Base-by-base conservation (phyloP, 225 moss, liverwort and hornwort genomes). In the Takakia lepidozioides region DNA sequence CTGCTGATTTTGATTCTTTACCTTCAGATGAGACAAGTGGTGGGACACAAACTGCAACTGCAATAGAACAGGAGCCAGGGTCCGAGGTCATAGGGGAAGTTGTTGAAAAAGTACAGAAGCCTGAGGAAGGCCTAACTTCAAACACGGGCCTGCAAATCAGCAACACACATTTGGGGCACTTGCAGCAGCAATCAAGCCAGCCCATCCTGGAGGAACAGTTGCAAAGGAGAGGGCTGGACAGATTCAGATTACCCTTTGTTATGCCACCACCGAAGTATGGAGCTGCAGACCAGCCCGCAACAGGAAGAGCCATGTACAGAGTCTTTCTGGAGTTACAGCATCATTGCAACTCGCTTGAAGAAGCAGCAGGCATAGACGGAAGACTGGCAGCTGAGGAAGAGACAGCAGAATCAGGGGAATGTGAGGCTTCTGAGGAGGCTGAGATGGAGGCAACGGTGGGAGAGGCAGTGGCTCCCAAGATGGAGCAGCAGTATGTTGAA, bases 181-280 rank as follows among this genome's bases (percentile, higher is more conserved):
- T n/a, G n/a, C n/a, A n/a, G n/a, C n/a, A n/a, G n/a, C n/a, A n/a
- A n/a, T n/a, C n/a, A n/a, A n/a, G n/a, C n/a, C n/a, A n/a, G n/a
- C n/a, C n/a, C n/a, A n/a, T n/a, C n/a, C n/a, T n/a, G n/a, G n/a
- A n/a, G n/a, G n/a, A n/a, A n/a, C n/a, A n/a, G n/a, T n/a, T n/a
- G n/a, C n/a, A 27, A 19, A 0, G 8, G 24, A 29, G 43, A 30
- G 56, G 56, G 15, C 24, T 76, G 48, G 76, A 76, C 51, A 59
- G 38, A 29, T 71, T 71, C 19, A 46, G 57, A 24, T 42, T 76
- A 20, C 76, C 76, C 5, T 76, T 76, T 36, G 44, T 59, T 34
- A 58, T 70, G 49, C 76, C 76, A 55, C 58, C 76, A 45, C 70
- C 70, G 10, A 71, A 42, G 43, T 76, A 76, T 25, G 17, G 29